phyloP scores from a whole-genome alignment of 2,329 filamentous ascomycete genomes.

The Fusarium sp. region DNA sequence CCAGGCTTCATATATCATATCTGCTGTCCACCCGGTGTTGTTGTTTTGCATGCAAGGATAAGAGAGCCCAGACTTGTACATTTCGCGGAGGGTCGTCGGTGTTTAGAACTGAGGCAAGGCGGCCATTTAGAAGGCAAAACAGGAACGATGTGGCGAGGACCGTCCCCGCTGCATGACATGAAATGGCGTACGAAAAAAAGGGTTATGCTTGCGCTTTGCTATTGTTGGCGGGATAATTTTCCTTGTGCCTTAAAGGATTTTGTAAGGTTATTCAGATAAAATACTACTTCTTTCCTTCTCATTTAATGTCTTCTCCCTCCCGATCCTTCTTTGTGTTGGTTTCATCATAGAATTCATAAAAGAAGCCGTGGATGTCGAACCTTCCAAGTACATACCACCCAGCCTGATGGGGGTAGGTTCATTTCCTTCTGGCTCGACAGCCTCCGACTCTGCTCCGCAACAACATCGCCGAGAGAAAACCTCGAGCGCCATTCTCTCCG shows the following conservation, averaged over 20 bases:
- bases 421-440: not conserved
- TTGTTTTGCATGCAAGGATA: slow-evolving; percentile 47
- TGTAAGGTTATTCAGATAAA: slow-evolving; percentile 37
- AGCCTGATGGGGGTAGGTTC: not conserved
- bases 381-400: not conserved
- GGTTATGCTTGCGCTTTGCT: slow-evolving; percentile 34
- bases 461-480: not conserved
- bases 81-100: slow-evolving; percentile 38
- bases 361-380: not conserved
- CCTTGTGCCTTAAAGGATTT: slow-evolving; percentile 21
- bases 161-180: slow-evolving; percentile 59
- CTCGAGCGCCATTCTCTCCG: slow-evolving; percentile 10
- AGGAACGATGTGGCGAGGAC: slow-evolving; percentile 60
- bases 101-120: slow-evolving; percentile 22
- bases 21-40: slow-evolving; percentile 35
- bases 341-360: not conserved
- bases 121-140: slow-evolving; percentile 37
- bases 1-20: slow-evolving; percentile 22
- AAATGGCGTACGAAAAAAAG: slow-evolving; percentile 54
- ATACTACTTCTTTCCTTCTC: slow-evolving; percentile 18
- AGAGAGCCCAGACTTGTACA: slow-evolving; percentile 57
- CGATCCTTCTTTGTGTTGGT: not conserved
- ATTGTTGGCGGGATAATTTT: slow-evolving; percentile 8
- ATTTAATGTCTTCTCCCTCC: not conserved
- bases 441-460: not conserved